Evolutionary conservation across 2,329 filamentous ascomycete genomes (phyloP).

Genomic region (Teratosphaeria zuluensis): DNA sequence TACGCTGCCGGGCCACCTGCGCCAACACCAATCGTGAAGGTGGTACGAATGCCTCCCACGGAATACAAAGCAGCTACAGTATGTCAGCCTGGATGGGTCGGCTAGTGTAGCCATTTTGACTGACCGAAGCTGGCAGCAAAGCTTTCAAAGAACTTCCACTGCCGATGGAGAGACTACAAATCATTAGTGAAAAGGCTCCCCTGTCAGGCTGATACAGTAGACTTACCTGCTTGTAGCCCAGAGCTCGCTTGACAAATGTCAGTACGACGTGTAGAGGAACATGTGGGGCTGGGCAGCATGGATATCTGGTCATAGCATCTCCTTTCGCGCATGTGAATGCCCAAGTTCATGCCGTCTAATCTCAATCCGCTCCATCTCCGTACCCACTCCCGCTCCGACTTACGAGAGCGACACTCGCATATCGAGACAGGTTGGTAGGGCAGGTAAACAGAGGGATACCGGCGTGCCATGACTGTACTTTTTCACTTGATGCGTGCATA

Average conservation of each 20-base stretch:
- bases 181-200: constrained; percentile 4
- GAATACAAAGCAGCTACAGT: constrained; percentile 50
- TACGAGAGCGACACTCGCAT: background rate
- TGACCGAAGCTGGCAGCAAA: constrained; percentile 51
- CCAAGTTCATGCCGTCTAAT: constrained; percentile 31
- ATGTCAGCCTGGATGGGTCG: background rate
- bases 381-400: constrained; percentile 8
- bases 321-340: constrained; percentile 32
- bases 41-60: constrained; percentile 48
- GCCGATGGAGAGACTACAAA: constrained; percentile 45
- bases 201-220: background rate
- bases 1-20: constrained; percentile 53
- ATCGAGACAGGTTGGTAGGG: constrained; percentile 9
- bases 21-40: constrained; percentile 53
- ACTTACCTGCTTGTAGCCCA: constrained; percentile 47
- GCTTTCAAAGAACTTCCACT: constrained; percentile 49
- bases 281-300: constrained; percentile 15
- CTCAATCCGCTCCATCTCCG: constrained; percentile 23
- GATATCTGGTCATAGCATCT: constrained; percentile 29
- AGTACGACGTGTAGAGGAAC: constrained; percentile 6
- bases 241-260: constrained; percentile 30
- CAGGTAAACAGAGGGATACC: constrained; percentile 18
- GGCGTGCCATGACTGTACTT: constrained; percentile 27
- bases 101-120: constrained; percentile 4
- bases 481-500: constrained; percentile 19